A percentile compares a stretch with the other conserved stretches of the same genome.
phyloP scores from a whole-genome alignment of 2,329 filamentous ascomycete genomes.

The Diaporthe amygdali region DNA sequence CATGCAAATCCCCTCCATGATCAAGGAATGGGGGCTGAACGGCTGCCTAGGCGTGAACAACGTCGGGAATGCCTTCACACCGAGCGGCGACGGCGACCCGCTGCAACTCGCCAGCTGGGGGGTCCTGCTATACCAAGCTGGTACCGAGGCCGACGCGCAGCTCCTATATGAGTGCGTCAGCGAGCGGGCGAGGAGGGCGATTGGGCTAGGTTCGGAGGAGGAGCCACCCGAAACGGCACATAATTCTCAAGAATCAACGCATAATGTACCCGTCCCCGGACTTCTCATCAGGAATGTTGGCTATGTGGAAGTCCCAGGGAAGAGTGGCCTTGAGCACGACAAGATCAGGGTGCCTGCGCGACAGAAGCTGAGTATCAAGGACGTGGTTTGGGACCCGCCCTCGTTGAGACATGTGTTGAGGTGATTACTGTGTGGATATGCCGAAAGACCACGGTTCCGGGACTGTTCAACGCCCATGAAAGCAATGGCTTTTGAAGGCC shows the following conservation, averaged over 20 bases:
- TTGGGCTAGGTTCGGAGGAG: constrained; percentile 31
- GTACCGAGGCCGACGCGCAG: constrained; percentile 62
- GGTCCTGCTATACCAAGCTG: constrained; percentile 71
- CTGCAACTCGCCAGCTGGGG: constrained; percentile 65
- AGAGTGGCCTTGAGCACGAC: neutral
- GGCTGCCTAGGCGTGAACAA: constrained; percentile 73
- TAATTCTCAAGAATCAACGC: neutral
- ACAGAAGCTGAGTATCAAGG: constrained; percentile 36
- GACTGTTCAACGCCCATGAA: too few species aligned
- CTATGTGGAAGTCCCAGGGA: constrained; percentile 30
- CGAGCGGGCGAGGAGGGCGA: constrained; percentile 40
- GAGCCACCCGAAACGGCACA: neutral
- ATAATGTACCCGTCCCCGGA: constrained; percentile 27
- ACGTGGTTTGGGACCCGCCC: constrained; percentile 45
- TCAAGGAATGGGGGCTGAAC: constrained; percentile 61
- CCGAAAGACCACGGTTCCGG: neutral
- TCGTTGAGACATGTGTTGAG: constrained; percentile 32
- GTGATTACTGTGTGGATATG: neutral
- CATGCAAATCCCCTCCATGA: constrained; percentile 64
- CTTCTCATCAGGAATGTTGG: constrained; percentile 35
- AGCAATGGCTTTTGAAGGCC: neutral
- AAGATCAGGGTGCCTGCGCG: constrained; percentile 30
- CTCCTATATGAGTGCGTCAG: constrained; percentile 54
- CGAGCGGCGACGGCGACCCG: constrained; percentile 71
- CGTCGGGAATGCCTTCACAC: constrained; percentile 77